A percentile compares a stretch with the other conserved stretches of the same genome.
These are phyloP conservation scores for Dendryphion nanum DNA, from an alignment of 2,329 filamentous ascomycete genomes.

Conservation along the genomic window DNA sequence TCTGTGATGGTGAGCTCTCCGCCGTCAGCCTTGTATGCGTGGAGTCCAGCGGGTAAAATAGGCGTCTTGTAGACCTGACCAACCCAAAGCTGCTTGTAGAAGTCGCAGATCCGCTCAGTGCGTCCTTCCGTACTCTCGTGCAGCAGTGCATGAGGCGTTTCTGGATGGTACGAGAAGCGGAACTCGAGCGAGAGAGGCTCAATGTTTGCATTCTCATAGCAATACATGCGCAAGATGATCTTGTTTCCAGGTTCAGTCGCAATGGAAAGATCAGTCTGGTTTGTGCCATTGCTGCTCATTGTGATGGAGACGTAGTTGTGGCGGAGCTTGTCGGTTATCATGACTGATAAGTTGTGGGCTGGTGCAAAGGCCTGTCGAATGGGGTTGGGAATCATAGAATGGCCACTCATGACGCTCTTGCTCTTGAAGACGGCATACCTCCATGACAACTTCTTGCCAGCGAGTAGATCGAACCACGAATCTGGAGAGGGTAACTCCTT, in stretches of 20 bases:
- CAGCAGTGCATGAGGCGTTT: conserved; percentile 12
- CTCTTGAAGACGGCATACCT: conserved; percentile 12
- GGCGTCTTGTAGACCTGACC: conserved; percentile 11
- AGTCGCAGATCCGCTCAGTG: conserved; percentile 11
- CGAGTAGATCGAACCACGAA: conserved; percentile 11
- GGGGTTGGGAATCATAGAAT: conserved; percentile 13
- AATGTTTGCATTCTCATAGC: conserved; percentile 10
- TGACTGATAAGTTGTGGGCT: conserved; percentile 7
- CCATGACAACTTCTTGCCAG: conserved; percentile 13
- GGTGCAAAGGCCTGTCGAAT: conserved; percentile 14
- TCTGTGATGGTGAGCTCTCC: conserved; percentile 8
- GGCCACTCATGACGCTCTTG: conserved; percentile 10
- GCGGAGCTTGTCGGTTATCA: conserved; percentile 12
- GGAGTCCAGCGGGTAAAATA: conserved; percentile 4
- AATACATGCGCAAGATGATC: conserved; percentile 14
- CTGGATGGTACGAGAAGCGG: conserved; percentile 13
- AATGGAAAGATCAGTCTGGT: conserved; percentile 13
- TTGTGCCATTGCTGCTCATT: conserved; percentile 12
- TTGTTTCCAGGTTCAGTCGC: conserved; percentile 14
- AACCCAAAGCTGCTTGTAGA: conserved; percentile 15
- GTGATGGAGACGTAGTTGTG: conserved; percentile 13
- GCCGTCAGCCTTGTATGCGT: conserved; percentile 10
- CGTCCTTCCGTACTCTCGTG: conserved; percentile 12
- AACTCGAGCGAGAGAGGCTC: conserved; percentile 11
- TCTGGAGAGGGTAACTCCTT: conserved; percentile 8